Evolutionary conservation across 306 rosid genomes (phyloP).

Genomic region (Phaseolus lunatus): DNA sequence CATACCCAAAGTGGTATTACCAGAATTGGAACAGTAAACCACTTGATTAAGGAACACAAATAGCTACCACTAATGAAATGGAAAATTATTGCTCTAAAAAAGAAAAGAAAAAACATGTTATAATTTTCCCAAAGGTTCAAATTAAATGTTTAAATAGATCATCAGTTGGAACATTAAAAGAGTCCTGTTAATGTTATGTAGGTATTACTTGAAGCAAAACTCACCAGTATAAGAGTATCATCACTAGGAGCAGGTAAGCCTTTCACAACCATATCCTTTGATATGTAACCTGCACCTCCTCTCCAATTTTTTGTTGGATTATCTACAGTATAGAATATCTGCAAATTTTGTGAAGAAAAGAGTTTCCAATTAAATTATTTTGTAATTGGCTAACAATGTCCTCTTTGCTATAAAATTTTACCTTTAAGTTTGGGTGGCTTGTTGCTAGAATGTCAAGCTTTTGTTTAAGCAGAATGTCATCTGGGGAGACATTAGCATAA

Average conservation of each 20-base stretch:
- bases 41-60: no score
- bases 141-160: neutral
- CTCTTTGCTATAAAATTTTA: slow-evolving; percentile 36
- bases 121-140: slow-evolving; percentile 31
- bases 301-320: slow-evolving; percentile 87
- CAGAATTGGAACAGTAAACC: no score
- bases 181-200: neutral
- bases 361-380: slow-evolving; percentile 1
- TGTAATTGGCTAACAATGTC: slow-evolving; percentile 4
- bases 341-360: slow-evolving; percentile 41
- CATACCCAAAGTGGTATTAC: no score
- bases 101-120: neutral
- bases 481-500: slow-evolving; percentile 88
- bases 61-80: neutral
- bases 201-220: slow-evolving; percentile 51
- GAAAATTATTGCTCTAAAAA: neutral
- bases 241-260: slow-evolving; percentile 87
- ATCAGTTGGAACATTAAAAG: neutral
- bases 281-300: slow-evolving; percentile 88
- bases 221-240: slow-evolving; percentile 84
- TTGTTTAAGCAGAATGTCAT: slow-evolving; percentile 94
- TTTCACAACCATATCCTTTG: slow-evolving; percentile 82
- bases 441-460: slow-evolving; percentile 85
- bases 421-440: slow-evolving; percentile 94
- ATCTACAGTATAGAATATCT: slow-evolving; percentile 87